Conservation (phyloP, 2,329 filamentous ascomycete species). For the Curvularia verruculosa region DNA sequence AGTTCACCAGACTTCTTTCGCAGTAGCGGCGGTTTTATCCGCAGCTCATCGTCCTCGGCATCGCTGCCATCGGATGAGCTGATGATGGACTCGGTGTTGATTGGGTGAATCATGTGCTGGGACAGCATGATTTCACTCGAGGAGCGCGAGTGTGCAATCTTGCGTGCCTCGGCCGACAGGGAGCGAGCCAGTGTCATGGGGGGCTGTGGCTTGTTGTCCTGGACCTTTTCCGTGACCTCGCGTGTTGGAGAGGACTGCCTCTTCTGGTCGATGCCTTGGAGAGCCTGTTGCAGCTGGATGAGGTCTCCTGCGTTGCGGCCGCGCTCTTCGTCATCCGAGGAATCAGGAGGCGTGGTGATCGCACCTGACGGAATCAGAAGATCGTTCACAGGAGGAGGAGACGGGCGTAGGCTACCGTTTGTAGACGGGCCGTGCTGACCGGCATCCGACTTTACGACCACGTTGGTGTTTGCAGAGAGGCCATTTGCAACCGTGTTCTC, state of each 20-base stretch:
- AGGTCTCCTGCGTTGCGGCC: conserved; percentile 55
- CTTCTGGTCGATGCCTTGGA: conserved; percentile 77
- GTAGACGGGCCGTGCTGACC: conserved; percentile 32
- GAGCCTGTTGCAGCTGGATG: conserved; percentile 77
- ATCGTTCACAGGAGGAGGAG: conserved; percentile 80
- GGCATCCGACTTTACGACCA: conserved; percentile 30
- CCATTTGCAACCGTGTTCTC: conserved; percentile 42
- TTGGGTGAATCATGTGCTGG: conserved; percentile 49
- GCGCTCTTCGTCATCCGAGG: conserved; percentile 84
- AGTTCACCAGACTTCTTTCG: conserved; percentile 98
- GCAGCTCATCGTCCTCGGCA: conserved; percentile 62
- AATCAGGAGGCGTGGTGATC: conserved; percentile 90
- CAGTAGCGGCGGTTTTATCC: conserved; percentile 84
- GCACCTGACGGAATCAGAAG: conserved; percentile 80
- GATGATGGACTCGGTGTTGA: conserved; percentile 54
- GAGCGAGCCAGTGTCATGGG: conserved; percentile 34
- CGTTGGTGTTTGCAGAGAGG: conserved; percentile 29
- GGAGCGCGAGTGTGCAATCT: conserved; percentile 67
- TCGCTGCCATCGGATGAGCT: conserved; percentile 59
- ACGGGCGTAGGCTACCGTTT: conserved; percentile 74
- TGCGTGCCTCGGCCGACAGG: conserved; percentile 62
- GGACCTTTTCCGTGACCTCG: conserved; percentile 24
- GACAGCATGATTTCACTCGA: conserved; percentile 62
- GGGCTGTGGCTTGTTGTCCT: conserved; percentile 20
- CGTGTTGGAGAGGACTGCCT: conserved; percentile 63